Evolutionary conservation across 2,329 filamentous ascomycete genomes (phyloP).

Genomic region (Venturia oleaginea): DNA sequence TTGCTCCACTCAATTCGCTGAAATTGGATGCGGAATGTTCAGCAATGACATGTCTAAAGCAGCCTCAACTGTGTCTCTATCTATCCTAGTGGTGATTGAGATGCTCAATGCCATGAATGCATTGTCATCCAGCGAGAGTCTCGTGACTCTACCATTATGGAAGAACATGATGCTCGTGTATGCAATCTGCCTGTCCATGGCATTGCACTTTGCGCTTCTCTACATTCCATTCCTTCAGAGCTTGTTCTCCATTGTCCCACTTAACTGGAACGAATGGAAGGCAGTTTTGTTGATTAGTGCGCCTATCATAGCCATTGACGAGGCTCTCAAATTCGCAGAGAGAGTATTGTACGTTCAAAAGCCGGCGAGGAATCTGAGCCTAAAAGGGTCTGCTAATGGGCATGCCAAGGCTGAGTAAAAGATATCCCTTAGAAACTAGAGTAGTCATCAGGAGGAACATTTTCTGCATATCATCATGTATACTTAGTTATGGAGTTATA

Average conservation of each 20-base stretch:
- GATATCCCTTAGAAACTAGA: conserved; percentile 2
- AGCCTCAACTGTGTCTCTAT: conserved; percentile 87
- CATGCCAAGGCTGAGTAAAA: conserved; percentile 5
- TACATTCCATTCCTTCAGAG: conserved; percentile 84
- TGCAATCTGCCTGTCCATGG: conserved; percentile 87
- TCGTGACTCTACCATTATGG: conserved; percentile 92
- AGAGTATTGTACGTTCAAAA: conserved; percentile 54
- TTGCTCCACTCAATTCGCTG: conserved; percentile 75
- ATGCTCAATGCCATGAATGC: conserved; percentile 99
- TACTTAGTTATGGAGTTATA: background rate
- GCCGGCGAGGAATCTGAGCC: conserved; percentile 19
- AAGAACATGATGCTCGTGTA: conserved; percentile 98
- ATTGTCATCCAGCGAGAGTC: conserved; percentile 86
- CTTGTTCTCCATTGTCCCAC: conserved; percentile 82
- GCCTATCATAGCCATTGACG: conserved; percentile 70
- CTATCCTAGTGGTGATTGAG: conserved; percentile 90
- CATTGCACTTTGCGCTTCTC: conserved; percentile 83
- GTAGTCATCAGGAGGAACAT: background rate
- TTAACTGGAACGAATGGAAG: conserved; percentile 83
- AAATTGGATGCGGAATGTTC: conserved; percentile 92
- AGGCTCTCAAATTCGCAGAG: conserved; percentile 62
- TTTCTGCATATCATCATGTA: conserved; percentile 4
- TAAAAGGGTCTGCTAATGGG: conserved; percentile 5
- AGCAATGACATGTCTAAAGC: conserved; percentile 74
- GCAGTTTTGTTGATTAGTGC: conserved; percentile 81